Conservation (phyloP, 106 monocot genomes). For the Acorus gramineus region DNA sequence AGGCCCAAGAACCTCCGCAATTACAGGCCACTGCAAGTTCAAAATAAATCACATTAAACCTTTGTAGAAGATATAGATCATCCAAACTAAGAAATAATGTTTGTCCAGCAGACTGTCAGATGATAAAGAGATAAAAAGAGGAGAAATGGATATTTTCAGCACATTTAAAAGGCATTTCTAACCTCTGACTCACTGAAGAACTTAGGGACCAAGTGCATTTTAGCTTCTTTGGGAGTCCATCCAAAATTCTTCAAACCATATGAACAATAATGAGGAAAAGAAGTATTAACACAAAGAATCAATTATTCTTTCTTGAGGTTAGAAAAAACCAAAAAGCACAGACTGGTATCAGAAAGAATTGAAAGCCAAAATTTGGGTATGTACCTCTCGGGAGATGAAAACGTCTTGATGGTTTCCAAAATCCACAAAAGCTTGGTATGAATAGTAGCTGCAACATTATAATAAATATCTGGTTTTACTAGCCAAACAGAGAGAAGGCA, state of each 20-base stretch:
- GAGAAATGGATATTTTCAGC: background rate
- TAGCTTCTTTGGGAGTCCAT: constrained; percentile 87
- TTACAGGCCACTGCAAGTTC: constrained; percentile 92
- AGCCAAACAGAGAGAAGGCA: no score
- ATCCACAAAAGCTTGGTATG: constrained; percentile 72
- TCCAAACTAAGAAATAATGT: background rate
- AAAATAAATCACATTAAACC: constrained; percentile 22
- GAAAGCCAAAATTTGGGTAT: constrained; percentile 2
- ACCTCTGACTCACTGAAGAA: constrained; percentile 84
- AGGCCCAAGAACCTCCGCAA: constrained; percentile 80
- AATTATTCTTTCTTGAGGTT: no score
- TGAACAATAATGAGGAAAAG: background rate
- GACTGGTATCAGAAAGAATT: background rate
- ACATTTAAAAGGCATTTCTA: background rate
- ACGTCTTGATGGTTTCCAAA: constrained; percentile 73
- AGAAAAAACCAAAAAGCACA: background rate
- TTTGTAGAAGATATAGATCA: background rate
- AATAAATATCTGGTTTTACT: background rate
- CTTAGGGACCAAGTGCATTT: constrained; percentile 85
- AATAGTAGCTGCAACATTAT: constrained; percentile 73
- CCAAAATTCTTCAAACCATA: constrained; percentile 61
- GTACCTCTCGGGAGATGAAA: constrained; percentile 93
- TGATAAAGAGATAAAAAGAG: no score
- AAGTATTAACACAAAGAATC: no score
- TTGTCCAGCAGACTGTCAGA: background rate